These are phyloP conservation scores for Globisporangium cystogenes DNA, from an alignment of 352 stramenopile genomes.

Conservation along the genomic window DNA sequence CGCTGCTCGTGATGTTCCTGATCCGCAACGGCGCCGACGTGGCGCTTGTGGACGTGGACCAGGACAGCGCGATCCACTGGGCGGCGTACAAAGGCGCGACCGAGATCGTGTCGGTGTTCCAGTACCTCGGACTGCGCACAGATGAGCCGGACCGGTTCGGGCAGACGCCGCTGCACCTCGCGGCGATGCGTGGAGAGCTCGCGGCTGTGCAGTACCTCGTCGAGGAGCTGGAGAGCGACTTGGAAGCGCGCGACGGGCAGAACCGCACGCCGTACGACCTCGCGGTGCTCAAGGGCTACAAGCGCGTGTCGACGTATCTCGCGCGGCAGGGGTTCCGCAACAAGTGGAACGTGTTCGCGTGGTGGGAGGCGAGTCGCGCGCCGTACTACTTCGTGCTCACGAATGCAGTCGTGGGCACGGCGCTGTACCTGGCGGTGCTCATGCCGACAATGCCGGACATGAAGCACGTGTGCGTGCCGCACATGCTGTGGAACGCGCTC, in stretches of 20 bases:
- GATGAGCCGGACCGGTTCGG: conserved; percentile 64
- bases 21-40: conserved; percentile 70
- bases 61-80: conserved; percentile 83
- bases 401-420: conserved; percentile 33
- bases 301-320: conserved; percentile 51
- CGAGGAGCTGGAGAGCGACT: conserved; percentile 66
- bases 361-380: conserved; percentile 47
- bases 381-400: conserved; percentile 67
- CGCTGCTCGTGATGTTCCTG: conserved; percentile 70
- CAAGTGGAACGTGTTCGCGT: conserved; percentile 63
- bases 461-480: conserved; percentile 48
- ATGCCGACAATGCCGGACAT: conserved; percentile 53
- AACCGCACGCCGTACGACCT: conserved; percentile 56
- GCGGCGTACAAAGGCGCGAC: conserved; percentile 81
- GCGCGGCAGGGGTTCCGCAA: conserved; percentile 25
- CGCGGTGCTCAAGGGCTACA: conserved; percentile 49
- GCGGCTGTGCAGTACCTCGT: conserved; percentile 73
- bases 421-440: conserved; percentile 47
- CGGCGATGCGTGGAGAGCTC: conserved; percentile 68
- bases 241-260: conserved; percentile 42
- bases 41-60: conserved; percentile 51
- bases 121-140: conserved; percentile 66
- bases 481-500: conserved; percentile 50
- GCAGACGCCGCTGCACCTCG: conserved; percentile 80
- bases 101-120: conserved; percentile 79